Base-by-base conservation (phyloP, 2,329 filamentous ascomycete genomes). In the Fusarium ramigenum region DNA sequence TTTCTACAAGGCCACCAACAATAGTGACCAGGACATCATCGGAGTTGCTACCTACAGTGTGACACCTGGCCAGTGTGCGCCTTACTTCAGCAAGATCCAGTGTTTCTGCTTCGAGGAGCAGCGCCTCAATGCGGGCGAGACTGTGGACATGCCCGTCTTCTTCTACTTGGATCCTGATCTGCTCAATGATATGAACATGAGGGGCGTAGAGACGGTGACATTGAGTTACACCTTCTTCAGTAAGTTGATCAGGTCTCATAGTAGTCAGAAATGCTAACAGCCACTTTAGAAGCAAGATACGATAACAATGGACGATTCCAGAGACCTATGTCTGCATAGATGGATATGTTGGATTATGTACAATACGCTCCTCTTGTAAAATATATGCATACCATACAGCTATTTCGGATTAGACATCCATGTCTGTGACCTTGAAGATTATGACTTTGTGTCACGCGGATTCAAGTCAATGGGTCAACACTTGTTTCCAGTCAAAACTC, bases 21-120 rank as follows among this genome's bases (percentile, higher is more conserved):
- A 90, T 74, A 94, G 93, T 69, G 90, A 93, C 72, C 90, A 93
- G 73, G 97, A 99, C 85, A 98, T 99, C 77, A 98, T 99, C 79
- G 96, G 96, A 53, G 95, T 99, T 47, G 96, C 96, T 16, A 99
- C 96, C 12, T 99, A 99, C 84, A 97, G 94, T 79, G 97, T 99
- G 36, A 98, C 96, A 6, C 96, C 96, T 0, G 96, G 91, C 7
- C 96, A 99, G 84, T 95, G 97, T 49, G 96, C 96, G 47, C 95
- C 94, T 3, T 99, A 99, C 82, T 99, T 99, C 81, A 97, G 93
- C 89, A 99, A 99, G 88, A 99, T 99, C 50, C 96, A 99, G 83
- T 99, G 96, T 80, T 99, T 99, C 83, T 99, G 96, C 83, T 99
- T 99, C 79, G 96, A 99, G 85, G 96, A 95, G 83, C 96, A 99